These are phyloP conservation scores for Nephromyces sp. DNA, from an alignment of 169 alveolate genomes.

Conservation along the genomic window DNA sequence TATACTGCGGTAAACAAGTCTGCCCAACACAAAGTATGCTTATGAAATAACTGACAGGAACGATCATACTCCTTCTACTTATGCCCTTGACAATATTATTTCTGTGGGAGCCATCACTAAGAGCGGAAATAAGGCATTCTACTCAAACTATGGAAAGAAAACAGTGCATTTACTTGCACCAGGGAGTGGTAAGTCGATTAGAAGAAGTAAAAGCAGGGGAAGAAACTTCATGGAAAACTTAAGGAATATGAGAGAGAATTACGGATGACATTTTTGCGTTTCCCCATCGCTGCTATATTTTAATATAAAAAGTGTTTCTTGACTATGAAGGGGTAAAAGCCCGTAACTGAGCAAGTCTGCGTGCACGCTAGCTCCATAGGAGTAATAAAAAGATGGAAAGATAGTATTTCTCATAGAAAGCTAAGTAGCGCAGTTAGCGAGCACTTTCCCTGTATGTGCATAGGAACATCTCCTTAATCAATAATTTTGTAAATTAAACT, in stretches of 20 bases:
- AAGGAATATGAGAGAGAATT: not conserved
- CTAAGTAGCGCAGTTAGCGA: too few relatives aligned
- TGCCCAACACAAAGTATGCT: too few relatives aligned
- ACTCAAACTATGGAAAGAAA: conserved; percentile 18
- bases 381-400: not conserved
- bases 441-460: too few relatives aligned
- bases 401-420: too few relatives aligned
- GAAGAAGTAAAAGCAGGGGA: too few relatives aligned
- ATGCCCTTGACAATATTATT: conserved; percentile 20
- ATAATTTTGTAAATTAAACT: too few relatives aligned
- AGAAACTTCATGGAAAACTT: too few relatives aligned
- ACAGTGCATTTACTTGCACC: conserved; percentile 34
- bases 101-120: conserved; percentile 26
- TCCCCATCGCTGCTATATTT: not conserved
- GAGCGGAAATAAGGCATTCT: conserved; percentile 13
- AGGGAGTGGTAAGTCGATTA: conserved; percentile 19
- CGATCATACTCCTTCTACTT: conserved; percentile 32
- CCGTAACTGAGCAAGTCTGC: not conserved
- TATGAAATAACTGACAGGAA: too few relatives aligned
- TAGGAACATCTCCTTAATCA: too few relatives aligned
- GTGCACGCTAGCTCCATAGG: not conserved
- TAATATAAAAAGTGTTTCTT: not conserved
- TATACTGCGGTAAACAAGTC: not conserved
- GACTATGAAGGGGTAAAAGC: not conserved
- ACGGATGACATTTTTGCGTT: not conserved